Percentiles rank a stretch among this genome's conserved stretches.
Evolutionary conservation across 2,329 filamentous ascomycete species (phyloP).

Genomic region (Tolypocladium paradoxum): DNA sequence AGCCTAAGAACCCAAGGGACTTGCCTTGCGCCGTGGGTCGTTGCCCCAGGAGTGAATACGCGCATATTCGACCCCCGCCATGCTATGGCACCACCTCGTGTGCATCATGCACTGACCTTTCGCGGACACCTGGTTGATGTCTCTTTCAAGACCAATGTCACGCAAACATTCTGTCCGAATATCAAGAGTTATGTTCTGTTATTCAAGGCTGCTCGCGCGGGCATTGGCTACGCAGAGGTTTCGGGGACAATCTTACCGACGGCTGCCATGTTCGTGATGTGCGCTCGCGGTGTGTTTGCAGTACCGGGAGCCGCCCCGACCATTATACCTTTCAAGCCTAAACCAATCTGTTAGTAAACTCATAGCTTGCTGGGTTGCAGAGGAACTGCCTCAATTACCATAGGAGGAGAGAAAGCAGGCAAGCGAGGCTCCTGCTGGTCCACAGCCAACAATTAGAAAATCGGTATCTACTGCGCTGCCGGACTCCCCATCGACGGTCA

Average conservation of each 20-base stretch:
- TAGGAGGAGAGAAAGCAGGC: constrained; percentile 41
- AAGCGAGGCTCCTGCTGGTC: constrained; percentile 42
- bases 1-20: background rate
- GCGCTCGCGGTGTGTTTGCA: constrained; percentile 46
- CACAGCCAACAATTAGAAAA: constrained; percentile 38
- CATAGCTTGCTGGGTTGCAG: background rate
- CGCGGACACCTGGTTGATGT: constrained; percentile 24
- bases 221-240: background rate
- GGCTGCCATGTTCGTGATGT: constrained; percentile 50
- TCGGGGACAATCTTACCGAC: constrained; percentile 20
- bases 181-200: too few relatives aligned
- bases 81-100: constrained; percentile 40
- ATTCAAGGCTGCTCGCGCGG: too few relatives aligned
- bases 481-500: too few relatives aligned
- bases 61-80: constrained; percentile 41
- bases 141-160: constrained; percentile 37
- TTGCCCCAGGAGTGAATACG: constrained; percentile 40
- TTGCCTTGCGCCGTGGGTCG: constrained; percentile 30
- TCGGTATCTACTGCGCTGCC: constrained; percentile 22
- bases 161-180: constrained; percentile 43
- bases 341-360: too few relatives aligned
- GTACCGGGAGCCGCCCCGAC: constrained; percentile 37
- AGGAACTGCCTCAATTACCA: constrained; percentile 19
- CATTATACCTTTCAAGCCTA: constrained; percentile 41
- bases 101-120: constrained; percentile 32